Evolutionary conservation across 176 grass and related monocot species (phyloP), one percentile per base, ranked within the genome.

Genomic region (Puccinellia tenuiflora): DNA sequence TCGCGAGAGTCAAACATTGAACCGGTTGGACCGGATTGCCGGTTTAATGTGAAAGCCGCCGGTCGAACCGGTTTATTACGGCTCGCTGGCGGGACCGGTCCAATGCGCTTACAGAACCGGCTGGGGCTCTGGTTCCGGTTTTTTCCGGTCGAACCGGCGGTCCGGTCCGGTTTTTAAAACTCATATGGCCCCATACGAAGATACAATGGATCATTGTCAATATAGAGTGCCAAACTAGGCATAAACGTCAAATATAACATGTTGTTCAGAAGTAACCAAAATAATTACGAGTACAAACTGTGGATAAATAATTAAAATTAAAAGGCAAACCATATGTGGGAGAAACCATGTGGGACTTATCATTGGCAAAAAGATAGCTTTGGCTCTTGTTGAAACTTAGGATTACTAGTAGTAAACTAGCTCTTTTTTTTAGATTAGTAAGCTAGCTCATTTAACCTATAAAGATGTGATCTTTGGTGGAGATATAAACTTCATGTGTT

Each of bases 211-310:
- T 67, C 16, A 77, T 48, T 79, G 51, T 68, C 25, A 74, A 67
- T 57, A 56, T 28, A 28, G 50, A 80, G 37, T 80, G 15, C 73
- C 21, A 68, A 88, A 61, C 4, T 65, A 73, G 31, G 15, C 35
- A 80, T 38, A 66, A 33, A 34, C 46, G 56, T 28, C 20, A 88
- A 79, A 61, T 73, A 28, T 73, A 80, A n/a, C 24, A 79, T 37
- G 60, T 52, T 46, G 14, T 79, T 73, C 3, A 52, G 16, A 47
- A 52, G 29, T 38, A 79, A 61, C 21, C 21, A 13, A 34, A 37
- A 37, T 46, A 9, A 63, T 66, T 24, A 17, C 7, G 12, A 67
- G 20, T 30, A 26, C 17, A 11, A 46, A 1, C 4, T 43, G 37
- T 82, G 35, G 52, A 81, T 81, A 81, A 70, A 55, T 39, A 69